Evolutionary conservation across 208 protist species (phyloP).

Genomic region (Trichomonas tenax): DNA sequence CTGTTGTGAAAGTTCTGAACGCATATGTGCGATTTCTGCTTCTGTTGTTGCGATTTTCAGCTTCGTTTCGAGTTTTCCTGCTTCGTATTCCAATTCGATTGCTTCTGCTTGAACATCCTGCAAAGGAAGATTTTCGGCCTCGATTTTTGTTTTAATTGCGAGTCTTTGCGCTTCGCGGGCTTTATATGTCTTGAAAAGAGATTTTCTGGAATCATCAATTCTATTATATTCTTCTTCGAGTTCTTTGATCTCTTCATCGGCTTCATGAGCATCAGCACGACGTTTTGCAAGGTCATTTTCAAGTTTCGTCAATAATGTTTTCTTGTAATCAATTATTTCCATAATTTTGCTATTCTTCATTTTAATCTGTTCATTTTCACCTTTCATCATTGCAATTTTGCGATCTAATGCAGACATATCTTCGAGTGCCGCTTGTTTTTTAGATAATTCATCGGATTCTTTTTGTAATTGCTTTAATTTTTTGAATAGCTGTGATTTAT

Average conservation of each 20-base stretch:
- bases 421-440: background rate
- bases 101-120: background rate
- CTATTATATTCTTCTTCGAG: background rate
- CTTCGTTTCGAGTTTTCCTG: background rate
- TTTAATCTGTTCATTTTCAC: background rate
- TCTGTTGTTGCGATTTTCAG: background rate
- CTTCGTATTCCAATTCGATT: background rate
- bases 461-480: background rate
- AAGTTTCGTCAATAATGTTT: background rate
- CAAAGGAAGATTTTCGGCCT: background rate
- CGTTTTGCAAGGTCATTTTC: background rate
- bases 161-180: background rate
- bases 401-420: background rate
- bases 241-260: background rate
- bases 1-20: background rate
- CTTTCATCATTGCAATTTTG: background rate
- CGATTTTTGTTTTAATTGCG: background rate
- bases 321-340: background rate
- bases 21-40: background rate
- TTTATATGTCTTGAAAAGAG: background rate
- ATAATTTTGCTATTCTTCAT: background rate
- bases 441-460: background rate
- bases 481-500: background rate
- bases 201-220: background rate
- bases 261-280: background rate